Evolutionary conservation across 495 filamentous ascomycete genomes (phyloP).

Genomic region (Penicillium verhagenii): DNA sequence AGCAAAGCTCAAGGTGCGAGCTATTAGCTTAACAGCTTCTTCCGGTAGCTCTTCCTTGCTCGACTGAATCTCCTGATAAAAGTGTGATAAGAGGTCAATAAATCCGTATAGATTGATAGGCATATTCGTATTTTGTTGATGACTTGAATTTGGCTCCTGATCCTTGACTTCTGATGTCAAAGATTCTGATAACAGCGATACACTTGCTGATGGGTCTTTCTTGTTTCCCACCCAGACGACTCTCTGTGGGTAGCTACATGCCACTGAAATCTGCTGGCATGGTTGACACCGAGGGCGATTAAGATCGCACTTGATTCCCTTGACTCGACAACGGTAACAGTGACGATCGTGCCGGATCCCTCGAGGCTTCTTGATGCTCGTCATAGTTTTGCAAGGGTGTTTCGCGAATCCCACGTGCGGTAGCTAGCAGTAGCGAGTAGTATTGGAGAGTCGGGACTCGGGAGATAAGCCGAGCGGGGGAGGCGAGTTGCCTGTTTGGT

Average conservation of each 20-base stretch:
- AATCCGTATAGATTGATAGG: constrained; percentile 34
- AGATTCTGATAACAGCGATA: constrained; percentile 8
- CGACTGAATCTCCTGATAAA: constrained; percentile 31
- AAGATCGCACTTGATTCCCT: constrained; percentile 33
- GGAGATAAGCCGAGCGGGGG: constrained; percentile 22
- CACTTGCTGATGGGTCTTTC: neutral
- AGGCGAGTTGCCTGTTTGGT: constrained; percentile 10
- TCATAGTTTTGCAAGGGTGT: constrained; percentile 7
- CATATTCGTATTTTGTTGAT: constrained; percentile 1
- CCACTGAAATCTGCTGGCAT: constrained; percentile 21
- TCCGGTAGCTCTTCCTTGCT: constrained; percentile 23
- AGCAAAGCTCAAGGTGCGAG: constrained; percentile 26
- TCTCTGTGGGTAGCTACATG: constrained; percentile 32
- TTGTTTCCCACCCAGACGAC: constrained; percentile 33
- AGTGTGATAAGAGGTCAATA: constrained; percentile 29
- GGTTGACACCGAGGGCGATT: constrained; percentile 32
- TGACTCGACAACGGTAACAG: constrained; percentile 28
- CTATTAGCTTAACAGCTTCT: constrained; percentile 28
- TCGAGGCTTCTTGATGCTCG: constrained; percentile 29
- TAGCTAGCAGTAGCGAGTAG: too few relatives aligned
- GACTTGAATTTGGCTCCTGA: neutral
- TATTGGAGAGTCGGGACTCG: too few relatives aligned
- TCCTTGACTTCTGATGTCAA: neutral
- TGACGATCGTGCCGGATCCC: constrained; percentile 37
- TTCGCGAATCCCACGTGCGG: neutral